Conservation (phyloP, 2,329 filamentous ascomycete genomes). For the Periconia sp. region DNA sequence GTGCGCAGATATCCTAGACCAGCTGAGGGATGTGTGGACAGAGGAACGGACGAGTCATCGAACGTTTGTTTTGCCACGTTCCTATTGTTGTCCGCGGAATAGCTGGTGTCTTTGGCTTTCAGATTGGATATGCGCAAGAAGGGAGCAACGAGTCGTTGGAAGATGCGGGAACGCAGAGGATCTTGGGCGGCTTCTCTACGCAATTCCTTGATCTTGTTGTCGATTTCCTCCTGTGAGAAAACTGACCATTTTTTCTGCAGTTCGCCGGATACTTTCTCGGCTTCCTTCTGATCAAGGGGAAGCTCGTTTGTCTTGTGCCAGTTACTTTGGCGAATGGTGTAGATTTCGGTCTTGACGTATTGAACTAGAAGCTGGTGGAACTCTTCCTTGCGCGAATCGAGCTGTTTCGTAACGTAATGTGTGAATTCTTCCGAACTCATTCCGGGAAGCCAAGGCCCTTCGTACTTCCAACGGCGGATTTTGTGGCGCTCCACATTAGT, state of each 20-base stretch:
- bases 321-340: constrained; percentile 26
- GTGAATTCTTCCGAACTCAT: constrained; percentile 60
- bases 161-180: constrained; percentile 54
- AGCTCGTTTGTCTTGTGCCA: constrained; percentile 18
- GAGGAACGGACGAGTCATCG: constrained; percentile 43
- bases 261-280: constrained; percentile 16
- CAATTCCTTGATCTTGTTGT: constrained; percentile 36
- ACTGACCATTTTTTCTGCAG: constrained; percentile 29
- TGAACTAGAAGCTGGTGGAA: constrained; percentile 34
- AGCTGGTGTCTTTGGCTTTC: constrained; percentile 26
- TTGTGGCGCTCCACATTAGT: constrained; percentile 26
- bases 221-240: constrained; percentile 28
- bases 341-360: constrained; percentile 38
- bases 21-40: constrained; percentile 66
- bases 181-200: constrained; percentile 50
- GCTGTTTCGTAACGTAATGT: constrained; percentile 49
- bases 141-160: constrained; percentile 52
- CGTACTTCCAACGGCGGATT: constrained; percentile 55
- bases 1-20: constrained; percentile 64
- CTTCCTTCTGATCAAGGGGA: constrained; percentile 28
- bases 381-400: constrained; percentile 39
- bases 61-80: constrained; percentile 31
- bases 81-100: constrained; percentile 23
- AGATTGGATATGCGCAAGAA: constrained; percentile 59
- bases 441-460: constrained; percentile 60